Conservation (phyloP, 495 filamentous ascomycete genomes). For the Cercophora scortea region DNA sequence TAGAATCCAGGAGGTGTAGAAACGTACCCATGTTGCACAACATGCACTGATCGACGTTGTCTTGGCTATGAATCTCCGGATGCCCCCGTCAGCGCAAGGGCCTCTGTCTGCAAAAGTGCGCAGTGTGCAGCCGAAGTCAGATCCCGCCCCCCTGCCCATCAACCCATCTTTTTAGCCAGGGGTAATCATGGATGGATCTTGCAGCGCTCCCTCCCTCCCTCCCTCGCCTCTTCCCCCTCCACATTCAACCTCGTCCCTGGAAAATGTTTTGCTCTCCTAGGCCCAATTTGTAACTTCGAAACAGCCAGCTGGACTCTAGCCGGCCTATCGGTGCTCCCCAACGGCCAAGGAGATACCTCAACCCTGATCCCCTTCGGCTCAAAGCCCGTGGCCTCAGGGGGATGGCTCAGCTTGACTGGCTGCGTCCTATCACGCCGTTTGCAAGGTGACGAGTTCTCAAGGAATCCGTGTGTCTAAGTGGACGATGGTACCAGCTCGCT, state of each 20-base stretch:
- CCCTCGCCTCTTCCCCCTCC: background rate
- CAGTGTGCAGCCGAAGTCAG: no score
- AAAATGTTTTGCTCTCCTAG: conserved; percentile 11
- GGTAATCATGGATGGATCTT: background rate
- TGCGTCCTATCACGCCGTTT: conserved; percentile 15
- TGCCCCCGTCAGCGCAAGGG: no score
- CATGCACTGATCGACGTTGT: no score
- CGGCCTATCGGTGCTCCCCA: conserved; percentile 12
- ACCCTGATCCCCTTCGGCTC: conserved; percentile 18
- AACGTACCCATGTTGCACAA: no score
- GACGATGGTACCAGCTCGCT: conserved; percentile 1
- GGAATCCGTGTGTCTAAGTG: conserved; percentile 8
- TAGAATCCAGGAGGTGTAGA: no score
- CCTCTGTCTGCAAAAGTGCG: no score
- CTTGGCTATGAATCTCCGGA: no score
- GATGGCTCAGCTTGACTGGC: conserved; percentile 25
- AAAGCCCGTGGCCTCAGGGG: conserved; percentile 15
- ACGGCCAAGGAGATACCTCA: background rate
- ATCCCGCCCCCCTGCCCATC: no score
- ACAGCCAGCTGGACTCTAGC: conserved; percentile 14
- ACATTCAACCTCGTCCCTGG: background rate
- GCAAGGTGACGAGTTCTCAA: conserved; percentile 3
- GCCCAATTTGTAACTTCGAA: conserved; percentile 20
- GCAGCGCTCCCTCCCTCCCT: background rate
- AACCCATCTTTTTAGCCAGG: no score